phyloP scores from a whole-genome alignment of 495 filamentous ascomycete species.

The Daldinia decipiens region DNA sequence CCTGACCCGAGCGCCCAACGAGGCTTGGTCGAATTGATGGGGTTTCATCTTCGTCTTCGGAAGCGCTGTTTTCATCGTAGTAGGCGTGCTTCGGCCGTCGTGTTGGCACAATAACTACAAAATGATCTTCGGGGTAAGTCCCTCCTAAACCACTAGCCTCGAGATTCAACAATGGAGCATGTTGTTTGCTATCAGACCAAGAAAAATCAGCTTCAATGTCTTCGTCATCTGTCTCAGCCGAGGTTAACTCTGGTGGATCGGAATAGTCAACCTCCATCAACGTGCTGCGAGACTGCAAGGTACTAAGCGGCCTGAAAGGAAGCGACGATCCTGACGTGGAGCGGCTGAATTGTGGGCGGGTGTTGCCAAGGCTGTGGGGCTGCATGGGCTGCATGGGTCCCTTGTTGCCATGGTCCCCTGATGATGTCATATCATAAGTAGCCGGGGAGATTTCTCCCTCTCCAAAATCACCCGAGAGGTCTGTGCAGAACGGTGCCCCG shows the following conservation, averaged over 20 bases:
- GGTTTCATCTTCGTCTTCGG: conserved; percentile 30
- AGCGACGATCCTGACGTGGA: conserved; percentile 58
- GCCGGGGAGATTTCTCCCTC: conserved; percentile 52
- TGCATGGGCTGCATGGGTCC: conserved; percentile 3
- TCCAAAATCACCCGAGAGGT: conserved; percentile 71
- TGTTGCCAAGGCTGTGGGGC: conserved; percentile 35
- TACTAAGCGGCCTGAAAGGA: conserved; percentile 55
- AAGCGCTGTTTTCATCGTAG: conserved; percentile 15
- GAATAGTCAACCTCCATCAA: conserved; percentile 38
- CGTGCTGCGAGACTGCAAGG: conserved; percentile 31
- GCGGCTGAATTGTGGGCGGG: conserved; percentile 44
- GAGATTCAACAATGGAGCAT: conserved; percentile 50
- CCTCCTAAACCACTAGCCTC: conserved; percentile 73
- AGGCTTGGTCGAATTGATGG: conserved; percentile 11
- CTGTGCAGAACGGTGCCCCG: conserved; percentile 76
- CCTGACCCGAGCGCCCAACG: conserved; percentile 21
- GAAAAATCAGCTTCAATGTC: conserved; percentile 51
- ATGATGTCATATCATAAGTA: conserved; percentile 54
- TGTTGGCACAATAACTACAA: conserved; percentile 65
- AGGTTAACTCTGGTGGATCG: conserved; percentile 38
- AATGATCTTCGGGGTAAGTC: conserved; percentile 73
- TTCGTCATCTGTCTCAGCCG: conserved; percentile 42
- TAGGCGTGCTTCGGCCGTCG: conserved; percentile 50
- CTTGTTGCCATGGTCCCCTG: conserved; percentile 42
- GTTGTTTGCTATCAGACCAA: conserved; percentile 50